Evolutionary conservation across 2,329 filamentous ascomycete species (phyloP).

Genomic region (Trichophyton verrucosum): DNA sequence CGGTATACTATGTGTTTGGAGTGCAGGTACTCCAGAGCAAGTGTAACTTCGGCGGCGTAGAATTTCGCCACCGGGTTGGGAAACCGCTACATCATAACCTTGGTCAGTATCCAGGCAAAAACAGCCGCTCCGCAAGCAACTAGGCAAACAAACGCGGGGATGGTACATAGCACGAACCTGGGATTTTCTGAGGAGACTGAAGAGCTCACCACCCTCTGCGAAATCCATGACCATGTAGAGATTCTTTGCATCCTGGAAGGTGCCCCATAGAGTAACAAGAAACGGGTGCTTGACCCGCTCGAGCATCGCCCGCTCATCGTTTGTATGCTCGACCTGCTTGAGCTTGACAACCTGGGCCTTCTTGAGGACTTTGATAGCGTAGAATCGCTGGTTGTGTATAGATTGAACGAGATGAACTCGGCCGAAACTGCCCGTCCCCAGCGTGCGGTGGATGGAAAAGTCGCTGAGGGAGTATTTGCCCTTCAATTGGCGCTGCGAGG

Average conservation of each 20-base stretch:
- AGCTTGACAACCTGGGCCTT: conserved; percentile 98
- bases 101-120: conserved; percentile 2
- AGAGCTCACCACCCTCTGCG: conserved; percentile 94
- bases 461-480: conserved; percentile 92
- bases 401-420: conserved; percentile 94
- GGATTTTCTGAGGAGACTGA: conserved; percentile 88
- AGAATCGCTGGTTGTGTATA: conserved; percentile 95
- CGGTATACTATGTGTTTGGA: conserved; percentile 94
- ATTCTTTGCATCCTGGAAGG: conserved; percentile 89
- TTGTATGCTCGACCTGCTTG: conserved; percentile 99
- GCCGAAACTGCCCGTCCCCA: conserved; percentile 94
- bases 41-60: conserved; percentile 92
- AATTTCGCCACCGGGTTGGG: conserved; percentile 98
- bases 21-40: conserved; percentile 92
- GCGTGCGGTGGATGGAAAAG: conserved; percentile 78
- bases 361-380: conserved; percentile 96
- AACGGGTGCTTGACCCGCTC: conserved; percentile 96
- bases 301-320: conserved; percentile 92
- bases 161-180: conserved; percentile 47
- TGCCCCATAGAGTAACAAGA: conserved; percentile 94
- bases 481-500: conserved; percentile 58
- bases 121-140: background rate
- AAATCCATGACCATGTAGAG: conserved; percentile 99
- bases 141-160: conserved; percentile 1
- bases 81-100: conserved; percentile 57